These are phyloP conservation scores for Eimeria sp. DNA, from an alignment of 169 alveolate genomes.

Conservation along the genomic window DNA sequence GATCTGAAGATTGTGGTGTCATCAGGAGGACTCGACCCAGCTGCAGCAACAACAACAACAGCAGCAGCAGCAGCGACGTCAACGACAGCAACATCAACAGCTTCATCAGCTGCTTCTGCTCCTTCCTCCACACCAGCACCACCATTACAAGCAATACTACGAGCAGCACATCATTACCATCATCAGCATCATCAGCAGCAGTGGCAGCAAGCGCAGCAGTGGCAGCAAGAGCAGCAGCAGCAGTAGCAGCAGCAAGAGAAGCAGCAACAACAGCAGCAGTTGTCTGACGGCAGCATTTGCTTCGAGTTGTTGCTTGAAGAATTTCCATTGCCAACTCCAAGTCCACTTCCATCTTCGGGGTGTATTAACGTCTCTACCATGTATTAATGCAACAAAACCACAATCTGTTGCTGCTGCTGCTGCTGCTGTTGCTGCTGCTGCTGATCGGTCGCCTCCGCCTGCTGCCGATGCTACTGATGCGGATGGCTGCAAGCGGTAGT, in stretches of 20 bases:
- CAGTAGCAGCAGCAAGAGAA: no score
- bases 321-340: slow-evolving; percentile 22
- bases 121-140: background rate
- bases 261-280: background rate
- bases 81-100: background rate
- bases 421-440: background rate
- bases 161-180: no score
- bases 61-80: background rate
- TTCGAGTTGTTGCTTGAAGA: background rate
- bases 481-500: background rate
- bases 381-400: background rate
- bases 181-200: no score
- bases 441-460: background rate
- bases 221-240: no score
- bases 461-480: background rate
- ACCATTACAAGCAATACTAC: background rate
- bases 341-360: background rate
- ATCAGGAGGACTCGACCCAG: background rate
- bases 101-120: background rate
- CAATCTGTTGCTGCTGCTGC: no score
- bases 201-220: no score
- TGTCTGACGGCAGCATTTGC: background rate
- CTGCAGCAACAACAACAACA: background rate
- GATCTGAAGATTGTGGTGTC: background rate
- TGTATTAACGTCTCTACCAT: background rate